A percentile compares a stretch with the other conserved stretches of the same genome.
Evolutionary conservation across 2,329 filamentous ascomycete species (phyloP).

Genomic region (Cercospora nicotianae): DNA sequence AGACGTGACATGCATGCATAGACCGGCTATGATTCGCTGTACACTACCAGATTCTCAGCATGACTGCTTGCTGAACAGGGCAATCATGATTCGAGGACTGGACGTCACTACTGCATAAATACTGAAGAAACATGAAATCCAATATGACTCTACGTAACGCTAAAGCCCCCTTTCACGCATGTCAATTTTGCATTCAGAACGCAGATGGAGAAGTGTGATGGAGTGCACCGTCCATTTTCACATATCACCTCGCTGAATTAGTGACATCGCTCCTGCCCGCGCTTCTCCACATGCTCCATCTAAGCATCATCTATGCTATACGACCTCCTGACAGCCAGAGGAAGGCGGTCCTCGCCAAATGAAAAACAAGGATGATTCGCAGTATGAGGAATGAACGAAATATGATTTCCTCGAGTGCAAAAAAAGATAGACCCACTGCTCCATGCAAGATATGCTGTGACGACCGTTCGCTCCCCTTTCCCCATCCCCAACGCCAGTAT

Average conservation of each 20-base stretch:
- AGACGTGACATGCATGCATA: constrained; percentile 1
- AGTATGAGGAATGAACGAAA: neutral
- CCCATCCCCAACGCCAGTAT: neutral
- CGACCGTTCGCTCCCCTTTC: neutral
- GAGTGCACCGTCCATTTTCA: neutral
- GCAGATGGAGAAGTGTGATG: neutral
- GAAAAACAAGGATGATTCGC: neutral
- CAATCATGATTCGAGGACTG: neutral
- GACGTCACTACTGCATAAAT: constrained; percentile 8
- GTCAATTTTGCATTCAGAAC: neutral
- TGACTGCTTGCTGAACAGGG: neutral
- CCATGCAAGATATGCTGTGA: neutral
- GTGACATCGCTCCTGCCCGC: neutral
- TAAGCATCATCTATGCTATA: constrained; percentile 8
- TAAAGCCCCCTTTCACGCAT: neutral
- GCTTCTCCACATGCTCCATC: neutral
- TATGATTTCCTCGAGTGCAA: neutral
- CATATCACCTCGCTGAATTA: constrained; percentile 4
- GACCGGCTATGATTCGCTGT: constrained; percentile 20
- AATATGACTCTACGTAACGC: neutral
- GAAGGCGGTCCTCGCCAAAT: neutral
- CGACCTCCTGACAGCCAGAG: neutral
- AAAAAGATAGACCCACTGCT: neutral
- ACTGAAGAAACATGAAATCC: neutral
- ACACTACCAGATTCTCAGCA: constrained; percentile 9